These are phyloP conservation scores for Suhomyces kunorum DNA, from an alignment of 1,139 yeast species.

Conservation along the genomic window DNA sequence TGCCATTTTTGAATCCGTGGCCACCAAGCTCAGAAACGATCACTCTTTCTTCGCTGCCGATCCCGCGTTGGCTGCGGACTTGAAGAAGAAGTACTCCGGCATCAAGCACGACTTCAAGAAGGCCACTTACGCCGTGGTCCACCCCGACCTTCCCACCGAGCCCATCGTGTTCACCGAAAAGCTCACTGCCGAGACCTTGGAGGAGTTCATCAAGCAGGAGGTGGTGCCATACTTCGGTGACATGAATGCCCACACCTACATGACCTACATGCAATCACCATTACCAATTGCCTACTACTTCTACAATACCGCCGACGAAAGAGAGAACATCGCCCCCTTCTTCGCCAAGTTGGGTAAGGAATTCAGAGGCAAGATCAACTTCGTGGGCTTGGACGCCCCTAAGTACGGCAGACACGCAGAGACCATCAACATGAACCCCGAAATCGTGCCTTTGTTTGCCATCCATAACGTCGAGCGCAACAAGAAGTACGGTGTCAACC, in stretches of 20 bases:
- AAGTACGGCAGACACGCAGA: slow-evolving; percentile 88
- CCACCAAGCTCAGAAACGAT: slow-evolving; percentile 36
- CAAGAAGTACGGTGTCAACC: slow-evolving; percentile 73
- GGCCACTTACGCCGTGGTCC: slow-evolving; percentile 52
- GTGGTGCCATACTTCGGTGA: slow-evolving; percentile 89
- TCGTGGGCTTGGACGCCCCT: slow-evolving; percentile 85
- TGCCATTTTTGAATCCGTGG: slow-evolving; percentile 18
- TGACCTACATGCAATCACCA: slow-evolving; percentile 68
- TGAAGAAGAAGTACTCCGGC: slow-evolving; percentile 24
- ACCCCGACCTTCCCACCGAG: slow-evolving; percentile 37
- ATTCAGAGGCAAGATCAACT: slow-evolving; percentile 78
- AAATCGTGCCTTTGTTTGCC: slow-evolving; percentile 86
- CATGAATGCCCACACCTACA: slow-evolving; percentile 79
- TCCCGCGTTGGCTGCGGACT: slow-evolving; percentile 45
- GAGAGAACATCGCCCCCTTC: slow-evolving; percentile 51
- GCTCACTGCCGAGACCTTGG: slow-evolving; percentile 37
- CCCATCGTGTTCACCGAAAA: slow-evolving; percentile 30
- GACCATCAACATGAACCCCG: slow-evolving; percentile 76
- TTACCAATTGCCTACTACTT: slow-evolving; percentile 88
- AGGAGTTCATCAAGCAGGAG: slow-evolving; percentile 64
- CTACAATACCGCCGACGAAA: slow-evolving; percentile 69
- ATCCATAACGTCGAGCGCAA: slow-evolving; percentile 72
- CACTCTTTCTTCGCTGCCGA: slow-evolving; percentile 62
- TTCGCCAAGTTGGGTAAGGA: slow-evolving; percentile 68
- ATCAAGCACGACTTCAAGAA: slow-evolving; percentile 25